Evolutionary conservation across 495 filamentous ascomycete genomes (phyloP).

Genomic region (Hypoxylon cercidicola): DNA sequence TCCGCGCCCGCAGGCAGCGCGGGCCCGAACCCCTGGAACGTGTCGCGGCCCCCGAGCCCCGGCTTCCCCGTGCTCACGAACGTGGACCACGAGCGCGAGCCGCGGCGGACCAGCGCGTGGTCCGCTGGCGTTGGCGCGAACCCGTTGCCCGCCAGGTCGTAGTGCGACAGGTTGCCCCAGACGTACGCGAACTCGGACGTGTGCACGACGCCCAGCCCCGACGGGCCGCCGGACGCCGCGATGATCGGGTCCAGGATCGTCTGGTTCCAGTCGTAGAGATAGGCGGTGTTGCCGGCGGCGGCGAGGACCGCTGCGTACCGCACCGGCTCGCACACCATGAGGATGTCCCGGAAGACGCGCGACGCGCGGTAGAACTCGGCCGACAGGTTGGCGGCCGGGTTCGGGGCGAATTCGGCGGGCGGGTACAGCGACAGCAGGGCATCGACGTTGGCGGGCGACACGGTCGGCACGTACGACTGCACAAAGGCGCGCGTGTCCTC

Average conservation of each 20-base stretch:
- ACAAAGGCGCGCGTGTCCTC: slow-evolving; percentile 65
- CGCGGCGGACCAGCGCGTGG: slow-evolving; percentile 37
- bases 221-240: slow-evolving; percentile 39
- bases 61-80: slow-evolving; percentile 45
- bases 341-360: slow-evolving; percentile 57
- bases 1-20: slow-evolving; percentile 26
- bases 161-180: slow-evolving; percentile 48
- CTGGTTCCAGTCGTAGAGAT: slow-evolving; percentile 56
- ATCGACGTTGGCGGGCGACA: slow-evolving; percentile 45
- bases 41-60: slow-evolving; percentile 26
- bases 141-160: slow-evolving; percentile 23
- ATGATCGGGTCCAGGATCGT: slow-evolving; percentile 53
- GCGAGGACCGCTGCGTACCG: slow-evolving; percentile 52
- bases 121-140: slow-evolving; percentile 40
- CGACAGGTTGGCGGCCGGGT: slow-evolving; percentile 41
- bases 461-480: slow-evolving; percentile 60
- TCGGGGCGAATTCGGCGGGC: slow-evolving; percentile 45
- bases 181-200: slow-evolving; percentile 60
- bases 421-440: slow-evolving; percentile 53
- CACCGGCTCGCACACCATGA: slow-evolving; percentile 58
- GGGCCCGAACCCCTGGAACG: slow-evolving; percentile 42
- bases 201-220: slow-evolving; percentile 54
- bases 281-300: slow-evolving; percentile 46
- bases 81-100: slow-evolving; percentile 46
- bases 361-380: slow-evolving; percentile 57